These are phyloP conservation scores for Penicillium sp. DNA, from an alignment of 2,329 filamentous ascomycete genomes.

Conservation along the genomic window DNA sequence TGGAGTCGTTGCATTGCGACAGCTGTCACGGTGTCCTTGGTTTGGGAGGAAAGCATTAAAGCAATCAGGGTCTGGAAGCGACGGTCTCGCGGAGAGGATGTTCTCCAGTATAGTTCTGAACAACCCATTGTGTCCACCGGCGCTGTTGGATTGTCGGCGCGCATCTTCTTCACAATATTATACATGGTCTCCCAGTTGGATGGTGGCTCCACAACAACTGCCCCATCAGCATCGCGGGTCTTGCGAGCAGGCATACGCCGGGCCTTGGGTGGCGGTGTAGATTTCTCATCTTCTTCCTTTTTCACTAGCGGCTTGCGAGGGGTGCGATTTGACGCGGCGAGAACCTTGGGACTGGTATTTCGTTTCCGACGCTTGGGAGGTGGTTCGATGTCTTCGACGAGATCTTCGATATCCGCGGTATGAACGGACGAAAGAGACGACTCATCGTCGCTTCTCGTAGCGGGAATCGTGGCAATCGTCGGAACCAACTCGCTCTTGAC, in stretches of 20 bases:
- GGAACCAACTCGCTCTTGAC: constrained; percentile 28
- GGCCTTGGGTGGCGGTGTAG: constrained; percentile 32
- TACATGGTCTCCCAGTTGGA: constrained; percentile 86
- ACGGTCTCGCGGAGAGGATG: constrained; percentile 55
- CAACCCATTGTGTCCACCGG: constrained; percentile 98
- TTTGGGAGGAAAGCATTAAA: constrained; percentile 90
- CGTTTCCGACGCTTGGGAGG: constrained; percentile 54
- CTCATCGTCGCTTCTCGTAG: constrained; percentile 29
- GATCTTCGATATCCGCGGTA: constrained; percentile 62
- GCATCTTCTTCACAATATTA: constrained; percentile 75
- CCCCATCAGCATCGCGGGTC: constrained; percentile 41
- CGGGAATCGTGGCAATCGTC: constrained; percentile 31
- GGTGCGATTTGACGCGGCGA: constrained; percentile 21
- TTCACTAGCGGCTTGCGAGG: constrained; percentile 14
- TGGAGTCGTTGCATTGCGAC: constrained; percentile 79
- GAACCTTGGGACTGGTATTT: constrained; percentile 33
- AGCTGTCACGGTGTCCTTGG: constrained; percentile 88
- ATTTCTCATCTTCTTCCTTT: constrained; percentile 26
- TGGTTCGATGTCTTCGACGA: constrained; percentile 34
- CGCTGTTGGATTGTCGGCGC: constrained; percentile 65
- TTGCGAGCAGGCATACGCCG: constrained; percentile 46
- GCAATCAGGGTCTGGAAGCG: constrained; percentile 85
- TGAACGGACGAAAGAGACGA: constrained; percentile 40
- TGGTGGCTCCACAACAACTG: constrained; percentile 58
- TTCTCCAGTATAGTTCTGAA: constrained; percentile 53